Evolutionary conservation across 1,139 yeast genomes (phyloP).

Genomic region (Protomyces arabidopsidicola): DNA sequence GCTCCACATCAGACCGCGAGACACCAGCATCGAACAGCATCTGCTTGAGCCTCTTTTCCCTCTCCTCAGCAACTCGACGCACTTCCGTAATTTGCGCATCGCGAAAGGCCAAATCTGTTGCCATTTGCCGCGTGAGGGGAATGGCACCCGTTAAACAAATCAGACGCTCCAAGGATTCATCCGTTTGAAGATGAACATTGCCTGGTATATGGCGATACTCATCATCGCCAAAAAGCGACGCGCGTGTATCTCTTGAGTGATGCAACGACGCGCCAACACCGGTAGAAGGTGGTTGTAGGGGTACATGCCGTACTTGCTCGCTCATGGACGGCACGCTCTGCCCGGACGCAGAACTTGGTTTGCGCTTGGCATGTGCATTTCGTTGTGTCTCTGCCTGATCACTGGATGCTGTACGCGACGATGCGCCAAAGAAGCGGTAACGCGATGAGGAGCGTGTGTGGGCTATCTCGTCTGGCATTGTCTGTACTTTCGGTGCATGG

Average conservation of each 20-base stretch:
- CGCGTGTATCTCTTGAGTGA: neutral
- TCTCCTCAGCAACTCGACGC: conserved; percentile 44
- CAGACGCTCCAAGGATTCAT: conserved; percentile 42
- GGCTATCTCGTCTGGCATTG: neutral
- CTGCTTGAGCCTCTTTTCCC: conserved; percentile 47
- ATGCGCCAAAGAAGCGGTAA: neutral
- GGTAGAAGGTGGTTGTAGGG: neutral
- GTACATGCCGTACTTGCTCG: neutral
- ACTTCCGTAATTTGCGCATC: conserved; percentile 48
- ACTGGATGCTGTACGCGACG: neutral
- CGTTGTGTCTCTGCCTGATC: neutral
- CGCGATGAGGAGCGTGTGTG: neutral
- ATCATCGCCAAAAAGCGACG: conserved; percentile 11
- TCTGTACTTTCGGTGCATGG: neutral
- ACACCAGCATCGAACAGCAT: conserved; percentile 49
- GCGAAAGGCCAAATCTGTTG: conserved; percentile 49
- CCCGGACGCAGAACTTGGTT: neutral
- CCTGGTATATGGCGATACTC: conserved; percentile 37
- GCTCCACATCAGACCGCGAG: conserved; percentile 24
- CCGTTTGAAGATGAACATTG: conserved; percentile 41
- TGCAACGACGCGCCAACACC: neutral
- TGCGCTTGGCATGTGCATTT: neutral
- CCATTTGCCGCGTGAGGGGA: conserved; percentile 48
- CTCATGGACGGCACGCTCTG: neutral
- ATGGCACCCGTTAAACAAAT: conserved; percentile 46